These are phyloP conservation scores for Talaromyces sp. DNA, from an alignment of 2,329 filamentous ascomycete species.

Conservation along the genomic window DNA sequence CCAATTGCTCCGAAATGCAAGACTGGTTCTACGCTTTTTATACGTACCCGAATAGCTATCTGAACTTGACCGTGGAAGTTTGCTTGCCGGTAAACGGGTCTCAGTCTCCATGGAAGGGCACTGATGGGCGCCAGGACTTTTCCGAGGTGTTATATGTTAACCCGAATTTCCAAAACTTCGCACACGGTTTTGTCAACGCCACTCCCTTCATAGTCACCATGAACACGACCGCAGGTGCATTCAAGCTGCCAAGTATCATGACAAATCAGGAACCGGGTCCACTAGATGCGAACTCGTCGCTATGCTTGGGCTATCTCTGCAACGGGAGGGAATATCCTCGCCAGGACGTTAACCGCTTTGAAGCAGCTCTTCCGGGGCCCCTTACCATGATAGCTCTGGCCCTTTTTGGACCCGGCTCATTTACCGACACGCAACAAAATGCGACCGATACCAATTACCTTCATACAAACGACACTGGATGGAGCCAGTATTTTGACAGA, in stretches of 20 bases:
- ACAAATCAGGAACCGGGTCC: slow-evolving; percentile 19
- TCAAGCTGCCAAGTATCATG: slow-evolving; percentile 28
- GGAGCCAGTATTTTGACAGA: background rate
- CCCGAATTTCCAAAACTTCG: slow-evolving; percentile 5
- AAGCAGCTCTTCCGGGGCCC: slow-evolving; percentile 6
- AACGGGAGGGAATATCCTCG: background rate
- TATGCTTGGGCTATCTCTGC: background rate
- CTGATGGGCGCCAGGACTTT: slow-evolving; percentile 25
- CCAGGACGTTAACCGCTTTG: background rate
- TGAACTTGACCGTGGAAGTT: slow-evolving; percentile 13
- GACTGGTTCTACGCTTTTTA: slow-evolving; percentile 19
- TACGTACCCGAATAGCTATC: background rate
- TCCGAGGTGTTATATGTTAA: slow-evolving; percentile 26
- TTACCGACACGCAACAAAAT: slow-evolving; percentile 3
- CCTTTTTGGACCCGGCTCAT: slow-evolving; percentile 10
- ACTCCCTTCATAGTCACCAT: slow-evolving; percentile 19
- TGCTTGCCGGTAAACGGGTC: slow-evolving; percentile 25
- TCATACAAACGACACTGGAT: background rate
- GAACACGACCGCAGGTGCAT: slow-evolving; percentile 28
- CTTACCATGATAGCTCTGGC: slow-evolving; percentile 12
- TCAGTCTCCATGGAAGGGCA: slow-evolving; percentile 22
- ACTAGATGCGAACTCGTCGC: background rate
- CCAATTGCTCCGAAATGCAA: slow-evolving; percentile 16
- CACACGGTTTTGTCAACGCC: background rate
- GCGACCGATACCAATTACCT: background rate